phyloP scores from a whole-genome alignment of 106 monocot genomes.

The Iris macrosiphon region DNA sequence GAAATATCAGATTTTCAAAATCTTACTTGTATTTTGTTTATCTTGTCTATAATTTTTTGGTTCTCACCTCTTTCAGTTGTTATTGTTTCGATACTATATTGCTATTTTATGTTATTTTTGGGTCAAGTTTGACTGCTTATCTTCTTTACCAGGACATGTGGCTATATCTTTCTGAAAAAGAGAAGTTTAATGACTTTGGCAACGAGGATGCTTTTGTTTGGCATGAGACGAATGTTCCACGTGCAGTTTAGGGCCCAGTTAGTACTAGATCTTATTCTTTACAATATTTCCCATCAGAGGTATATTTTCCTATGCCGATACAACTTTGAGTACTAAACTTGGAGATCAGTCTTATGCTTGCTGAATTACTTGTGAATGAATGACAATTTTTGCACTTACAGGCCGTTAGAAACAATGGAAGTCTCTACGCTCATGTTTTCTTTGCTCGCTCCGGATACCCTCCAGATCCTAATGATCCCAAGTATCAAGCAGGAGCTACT shows the following conservation, averaged over 20 bases:
- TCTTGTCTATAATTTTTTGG: no score
- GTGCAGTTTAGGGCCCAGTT: constrained; percentile 74
- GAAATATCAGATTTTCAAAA: background rate
- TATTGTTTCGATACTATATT: background rate
- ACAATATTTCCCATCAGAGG: constrained; percentile 86
- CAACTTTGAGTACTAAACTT: background rate
- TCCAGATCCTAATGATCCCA: constrained; percentile 87
- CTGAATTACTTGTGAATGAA: background rate
- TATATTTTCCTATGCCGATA: constrained; percentile 10
- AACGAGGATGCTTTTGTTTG: constrained; percentile 84
- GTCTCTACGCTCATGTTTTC: constrained; percentile 92
- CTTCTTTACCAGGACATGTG: constrained; percentile 79
- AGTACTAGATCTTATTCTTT: constrained; percentile 52
- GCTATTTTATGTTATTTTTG: background rate
- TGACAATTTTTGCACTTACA: constrained; percentile 5
- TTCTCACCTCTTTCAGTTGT: background rate
- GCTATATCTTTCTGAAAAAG: constrained; percentile 83
- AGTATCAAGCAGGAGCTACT: constrained; percentile 55
- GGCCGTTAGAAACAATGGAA: constrained; percentile 89
- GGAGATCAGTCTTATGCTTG: background rate
- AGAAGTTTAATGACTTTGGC: constrained; percentile 79
- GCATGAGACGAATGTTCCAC: constrained; percentile 93
- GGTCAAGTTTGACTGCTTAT: background rate
- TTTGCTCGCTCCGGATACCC: constrained; percentile 90
- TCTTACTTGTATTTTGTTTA: background rate